Evolutionary conservation across 768 basidiomycete genomes (phyloP).

Genomic region (Tylopilus plumbeoviolaceoides): DNA sequence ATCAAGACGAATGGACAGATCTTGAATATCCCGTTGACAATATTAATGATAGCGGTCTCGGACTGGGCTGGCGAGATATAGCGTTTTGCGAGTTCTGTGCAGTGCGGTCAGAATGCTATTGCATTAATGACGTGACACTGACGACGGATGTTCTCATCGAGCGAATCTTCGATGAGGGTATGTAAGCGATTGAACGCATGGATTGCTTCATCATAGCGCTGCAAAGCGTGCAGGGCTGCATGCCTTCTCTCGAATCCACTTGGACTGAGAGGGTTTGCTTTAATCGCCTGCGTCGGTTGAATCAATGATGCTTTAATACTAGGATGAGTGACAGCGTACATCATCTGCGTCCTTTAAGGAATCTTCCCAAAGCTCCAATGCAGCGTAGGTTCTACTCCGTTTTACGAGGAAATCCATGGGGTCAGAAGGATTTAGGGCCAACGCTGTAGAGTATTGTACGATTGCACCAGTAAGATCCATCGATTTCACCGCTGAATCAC

Average conservation of each 20-base stretch:
- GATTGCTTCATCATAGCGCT: background rate
- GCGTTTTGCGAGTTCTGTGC: background rate
- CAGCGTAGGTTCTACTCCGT: background rate
- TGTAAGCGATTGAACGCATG: background rate
- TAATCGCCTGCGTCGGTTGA: background rate
- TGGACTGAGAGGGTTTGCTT: background rate
- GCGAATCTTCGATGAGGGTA: background rate
- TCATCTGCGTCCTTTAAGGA: background rate
- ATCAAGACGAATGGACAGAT: background rate
- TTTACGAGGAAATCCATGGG: background rate
- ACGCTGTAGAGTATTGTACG: background rate
- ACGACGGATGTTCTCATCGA: background rate
- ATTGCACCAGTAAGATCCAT: background rate
- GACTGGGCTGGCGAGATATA: background rate
- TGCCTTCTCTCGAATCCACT: background rate
- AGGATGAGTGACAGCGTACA: background rate
- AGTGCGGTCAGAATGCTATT: background rate
- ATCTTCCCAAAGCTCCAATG: background rate
- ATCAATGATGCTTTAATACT: background rate
- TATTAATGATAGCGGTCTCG: background rate
- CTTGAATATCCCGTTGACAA: background rate
- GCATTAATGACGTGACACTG: background rate
- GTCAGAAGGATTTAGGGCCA: background rate
- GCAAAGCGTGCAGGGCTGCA: background rate
- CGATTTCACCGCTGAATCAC: background rate